Evolutionary conservation across 208 protist genomes (phyloP).

Genomic region (Leishmania major): DNA sequence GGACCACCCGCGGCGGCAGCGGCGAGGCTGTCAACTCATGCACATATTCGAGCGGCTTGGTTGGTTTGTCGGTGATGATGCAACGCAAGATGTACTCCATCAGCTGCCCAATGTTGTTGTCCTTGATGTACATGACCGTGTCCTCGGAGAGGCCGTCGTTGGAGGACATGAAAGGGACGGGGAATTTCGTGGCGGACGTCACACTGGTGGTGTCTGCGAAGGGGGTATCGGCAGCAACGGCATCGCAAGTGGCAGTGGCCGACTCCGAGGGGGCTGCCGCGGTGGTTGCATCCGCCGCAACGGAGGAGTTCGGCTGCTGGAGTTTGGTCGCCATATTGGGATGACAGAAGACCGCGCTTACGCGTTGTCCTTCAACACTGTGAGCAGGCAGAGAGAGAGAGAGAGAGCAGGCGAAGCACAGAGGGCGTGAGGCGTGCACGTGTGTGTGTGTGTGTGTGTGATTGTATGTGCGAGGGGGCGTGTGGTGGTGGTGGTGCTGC

Average conservation of each 20-base stretch:
- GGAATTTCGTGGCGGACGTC: not conserved
- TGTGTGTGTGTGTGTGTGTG: not conserved
- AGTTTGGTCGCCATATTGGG: not conserved
- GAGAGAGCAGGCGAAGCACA: not conserved
- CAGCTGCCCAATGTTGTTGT: constrained; percentile 76
- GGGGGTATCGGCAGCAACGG: not conserved
- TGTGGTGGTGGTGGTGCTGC: not conserved
- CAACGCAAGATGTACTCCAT: constrained; percentile 84
- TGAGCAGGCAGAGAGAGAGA: not conserved
- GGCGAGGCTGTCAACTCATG: constrained; percentile 48
- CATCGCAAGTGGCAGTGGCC: not conserved
- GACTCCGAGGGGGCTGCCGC: not conserved
- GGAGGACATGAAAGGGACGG: constrained; percentile 23
- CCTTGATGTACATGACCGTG: constrained; percentile 69
- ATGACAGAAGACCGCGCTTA: not conserved
- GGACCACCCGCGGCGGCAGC: constrained; percentile 72
- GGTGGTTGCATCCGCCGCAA: not conserved
- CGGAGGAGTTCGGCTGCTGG: not conserved
- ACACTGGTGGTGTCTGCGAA: not conserved
- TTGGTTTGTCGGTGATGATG: constrained; percentile 71
- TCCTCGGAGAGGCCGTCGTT: constrained; percentile 59
- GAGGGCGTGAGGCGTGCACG: not conserved
- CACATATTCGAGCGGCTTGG: constrained; percentile 64
- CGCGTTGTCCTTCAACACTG: not conserved
- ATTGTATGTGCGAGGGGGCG: too few relatives aligned